phyloP scores from a whole-genome alignment of 345 rosid genomes.

The Citrus mangshanensis region DNA sequence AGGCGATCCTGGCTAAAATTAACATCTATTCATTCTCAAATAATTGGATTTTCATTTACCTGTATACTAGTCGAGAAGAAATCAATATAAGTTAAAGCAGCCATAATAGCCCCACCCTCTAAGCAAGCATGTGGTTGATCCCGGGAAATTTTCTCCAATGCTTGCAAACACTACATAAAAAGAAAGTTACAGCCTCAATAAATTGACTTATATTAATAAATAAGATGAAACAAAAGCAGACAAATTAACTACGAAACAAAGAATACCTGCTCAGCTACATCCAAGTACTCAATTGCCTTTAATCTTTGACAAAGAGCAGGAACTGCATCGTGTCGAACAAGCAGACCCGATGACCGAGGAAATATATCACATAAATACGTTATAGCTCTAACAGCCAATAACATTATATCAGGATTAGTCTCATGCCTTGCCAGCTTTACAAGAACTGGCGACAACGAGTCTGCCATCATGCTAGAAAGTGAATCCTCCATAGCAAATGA shows the following conservation, averaged over 20 bases:
- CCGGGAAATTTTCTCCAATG: conserved; percentile 90
- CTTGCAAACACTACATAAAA: conserved; percentile 81
- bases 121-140: conserved; percentile 86
- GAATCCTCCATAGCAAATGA: conserved; percentile 87
- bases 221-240: not conserved
- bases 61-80: conserved; percentile 89
- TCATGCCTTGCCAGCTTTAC: conserved; percentile 66
- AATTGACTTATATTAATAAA: not conserved
- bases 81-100: conserved; percentile 73
- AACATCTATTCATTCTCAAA: not conserved
- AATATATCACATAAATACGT: conserved; percentile 89
- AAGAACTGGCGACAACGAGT: conserved; percentile 69
- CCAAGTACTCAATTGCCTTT: conserved; percentile 74
- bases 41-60: conserved; percentile 32
- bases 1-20: not conserved
- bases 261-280: conserved; percentile 93
- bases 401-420: conserved; percentile 63
- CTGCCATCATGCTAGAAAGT: conserved; percentile 58
- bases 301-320: conserved; percentile 82
- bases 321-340: conserved; percentile 75
- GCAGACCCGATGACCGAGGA: conserved; percentile 67
- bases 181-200: not conserved
- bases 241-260: not conserved
- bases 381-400: conserved; percentile 78
- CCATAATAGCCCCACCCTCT: conserved; percentile 87